A percentile compares a stretch with the other conserved stretches of the same genome.
phyloP scores from a whole-genome alignment of 345 rosid species.

The Noccaea caerulescens region DNA sequence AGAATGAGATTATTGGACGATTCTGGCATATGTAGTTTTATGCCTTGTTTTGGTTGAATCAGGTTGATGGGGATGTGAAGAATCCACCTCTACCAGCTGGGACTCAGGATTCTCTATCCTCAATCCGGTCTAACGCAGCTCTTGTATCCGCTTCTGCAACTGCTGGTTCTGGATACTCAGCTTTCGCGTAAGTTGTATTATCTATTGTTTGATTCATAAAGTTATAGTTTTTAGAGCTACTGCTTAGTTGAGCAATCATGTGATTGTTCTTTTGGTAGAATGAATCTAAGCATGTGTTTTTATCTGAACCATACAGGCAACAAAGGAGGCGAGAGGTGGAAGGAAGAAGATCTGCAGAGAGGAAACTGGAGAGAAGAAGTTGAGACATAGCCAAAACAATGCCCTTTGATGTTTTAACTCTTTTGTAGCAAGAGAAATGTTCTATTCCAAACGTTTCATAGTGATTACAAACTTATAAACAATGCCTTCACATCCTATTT shows the following conservation, averaged over 20 bases:
- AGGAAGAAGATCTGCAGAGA: slow-evolving; percentile 74
- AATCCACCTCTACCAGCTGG: slow-evolving; percentile 59
- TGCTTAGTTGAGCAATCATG: slow-evolving; percentile 1
- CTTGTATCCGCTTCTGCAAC: slow-evolving; percentile 61
- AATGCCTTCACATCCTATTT: slow-evolving; percentile 23
- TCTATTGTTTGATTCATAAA: background rate
- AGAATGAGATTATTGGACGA: background rate
- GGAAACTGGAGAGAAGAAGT: slow-evolving; percentile 74
- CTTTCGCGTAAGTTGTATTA: slow-evolving; percentile 69
- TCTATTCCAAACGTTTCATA: slow-evolving; percentile 25
- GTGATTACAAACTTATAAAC: slow-evolving; percentile 25
- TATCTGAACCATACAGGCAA: slow-evolving; percentile 55
- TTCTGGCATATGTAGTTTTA: background rate
- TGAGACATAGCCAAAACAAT: slow-evolving; percentile 40
- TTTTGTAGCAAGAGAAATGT: background rate
- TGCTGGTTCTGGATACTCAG: slow-evolving; percentile 87
- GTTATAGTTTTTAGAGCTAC: slow-evolving; percentile 1
- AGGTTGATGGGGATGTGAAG: slow-evolving; percentile 82
- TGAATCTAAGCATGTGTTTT: background rate
- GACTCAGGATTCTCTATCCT: slow-evolving; percentile 64
- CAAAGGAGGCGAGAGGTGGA: slow-evolving; percentile 87
- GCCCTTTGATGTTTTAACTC: slow-evolving; percentile 3
- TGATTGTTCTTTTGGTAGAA: slow-evolving; percentile 6
- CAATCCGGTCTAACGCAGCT: slow-evolving; percentile 65
- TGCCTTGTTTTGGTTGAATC: slow-evolving; percentile 22